phyloP scores from a whole-genome alignment of 2,329 filamentous ascomycete species.

The Talaromyces sp. region DNA sequence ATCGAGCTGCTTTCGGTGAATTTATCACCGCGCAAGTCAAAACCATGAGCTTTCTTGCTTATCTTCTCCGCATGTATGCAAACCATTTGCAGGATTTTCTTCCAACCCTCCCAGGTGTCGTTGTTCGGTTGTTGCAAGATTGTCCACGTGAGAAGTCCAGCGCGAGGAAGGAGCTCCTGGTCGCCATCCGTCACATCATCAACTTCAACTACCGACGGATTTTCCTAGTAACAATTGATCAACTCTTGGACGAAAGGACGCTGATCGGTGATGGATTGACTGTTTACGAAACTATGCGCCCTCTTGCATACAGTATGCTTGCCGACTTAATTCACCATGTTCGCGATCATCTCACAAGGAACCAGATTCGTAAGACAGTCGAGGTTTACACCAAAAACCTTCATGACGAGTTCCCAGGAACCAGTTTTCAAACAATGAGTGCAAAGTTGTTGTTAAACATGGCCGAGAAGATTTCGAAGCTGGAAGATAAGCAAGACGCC shows the following conservation, averaged over 20 bases:
- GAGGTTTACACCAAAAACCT: constrained; percentile 96
- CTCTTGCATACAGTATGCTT: constrained; percentile 95
- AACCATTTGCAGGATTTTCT: constrained; percentile 85
- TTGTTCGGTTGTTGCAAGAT: constrained; percentile 85
- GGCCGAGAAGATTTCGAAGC: constrained; percentile 93
- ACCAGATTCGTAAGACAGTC: constrained; percentile 92
- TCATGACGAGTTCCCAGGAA: constrained; percentile 92
- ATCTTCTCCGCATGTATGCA: constrained; percentile 81
- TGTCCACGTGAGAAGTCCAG: constrained; percentile 92
- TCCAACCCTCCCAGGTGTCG: constrained; percentile 75
- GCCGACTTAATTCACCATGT: constrained; percentile 97
- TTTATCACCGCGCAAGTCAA: constrained; percentile 98
- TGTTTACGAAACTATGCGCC: constrained; percentile 93
- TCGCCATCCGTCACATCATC: constrained; percentile 96
- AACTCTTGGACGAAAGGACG: constrained; percentile 87
- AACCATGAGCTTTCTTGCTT: constrained; percentile 97
- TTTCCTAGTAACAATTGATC: constrained; percentile 89
- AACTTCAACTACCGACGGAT: constrained; percentile 98
- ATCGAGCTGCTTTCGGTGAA: constrained; percentile 89
- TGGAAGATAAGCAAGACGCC: constrained; percentile 88
- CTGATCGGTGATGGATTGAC: constrained; percentile 93
- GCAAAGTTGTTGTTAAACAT: constrained; percentile 95
- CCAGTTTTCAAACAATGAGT: constrained; percentile 99
- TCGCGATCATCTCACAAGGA: constrained; percentile 76
- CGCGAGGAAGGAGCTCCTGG: constrained; percentile 87